Base-by-base conservation (phyloP, 2,329 filamentous ascomycete species). In the Bipolaris bicolor region DNA sequence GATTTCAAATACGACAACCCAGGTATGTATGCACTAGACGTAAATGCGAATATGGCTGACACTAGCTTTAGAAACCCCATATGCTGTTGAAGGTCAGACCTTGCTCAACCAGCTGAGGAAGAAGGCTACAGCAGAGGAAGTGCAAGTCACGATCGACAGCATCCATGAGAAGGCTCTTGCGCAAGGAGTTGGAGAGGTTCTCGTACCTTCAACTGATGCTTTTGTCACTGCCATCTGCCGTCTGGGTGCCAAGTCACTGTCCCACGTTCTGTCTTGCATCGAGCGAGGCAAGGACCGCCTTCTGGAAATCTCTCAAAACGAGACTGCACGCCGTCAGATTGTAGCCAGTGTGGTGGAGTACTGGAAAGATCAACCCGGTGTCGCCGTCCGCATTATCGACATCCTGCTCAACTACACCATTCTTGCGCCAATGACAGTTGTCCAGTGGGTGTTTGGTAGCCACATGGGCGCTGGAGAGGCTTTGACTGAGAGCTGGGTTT, bases 401-500 rank as follows among this genome's bases (percentile, higher is more conserved):
- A 98, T 98, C 78, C 85, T 99, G 5, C 88, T 99, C 67, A 99
- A 98, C 79, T 99, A 97, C 80, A 93, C 91, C 13, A 97, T 99
- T 67, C 83, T 99, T 34, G 92, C 90, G 7, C 95, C 95, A 0
- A 82, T 88, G 55, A 89, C 88, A 15, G 92, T 99, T 26, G 85
- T 97, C 46, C 88, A 96, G 70, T 99, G 95, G 95, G 91, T 91
- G 0, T 83, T 99, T 11, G 82, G 87, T 31, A 87, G 91, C 60
- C 82, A 82, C 60, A 78, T 88, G 52, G 79, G 85, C 18, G 85
- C 86, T 2, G 90, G 90, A 47, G 83, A 85, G 41, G 84, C 85
- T 3, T 85, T 99, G 11, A 86, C 89, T 10, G 85, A 90, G 65
- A 82, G 88, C 6, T 88, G 94, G 78, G 83, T 96, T 9, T 97